Conservation (phyloP, 139 green algal genomes). For the Volvox africanus region DNA sequence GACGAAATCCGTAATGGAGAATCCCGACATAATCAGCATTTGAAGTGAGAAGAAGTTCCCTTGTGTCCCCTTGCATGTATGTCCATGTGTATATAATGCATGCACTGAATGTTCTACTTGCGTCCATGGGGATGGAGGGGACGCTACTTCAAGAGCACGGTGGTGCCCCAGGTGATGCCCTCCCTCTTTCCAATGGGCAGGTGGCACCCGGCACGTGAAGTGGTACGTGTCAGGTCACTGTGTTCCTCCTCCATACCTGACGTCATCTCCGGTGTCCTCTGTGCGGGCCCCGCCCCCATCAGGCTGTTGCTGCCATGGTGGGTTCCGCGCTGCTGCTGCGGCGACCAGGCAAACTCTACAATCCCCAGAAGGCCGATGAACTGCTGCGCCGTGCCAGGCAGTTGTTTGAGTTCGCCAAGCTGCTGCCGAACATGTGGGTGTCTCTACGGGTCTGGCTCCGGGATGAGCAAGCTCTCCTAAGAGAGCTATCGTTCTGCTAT, state of each 20-base stretch:
- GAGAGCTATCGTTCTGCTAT: no score
- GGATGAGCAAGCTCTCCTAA: no score
- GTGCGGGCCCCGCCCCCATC: not conserved
- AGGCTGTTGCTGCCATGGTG: not conserved
- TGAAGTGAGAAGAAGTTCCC: no score
- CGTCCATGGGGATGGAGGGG: no score
- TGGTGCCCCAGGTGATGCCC: not conserved
- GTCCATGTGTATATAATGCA: no score
- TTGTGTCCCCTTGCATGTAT: no score
- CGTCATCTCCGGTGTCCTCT: not conserved
- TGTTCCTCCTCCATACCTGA: not conserved
- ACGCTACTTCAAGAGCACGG: no score
- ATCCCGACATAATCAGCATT: no score
- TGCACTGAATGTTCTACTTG: no score
- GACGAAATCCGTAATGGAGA: no score
- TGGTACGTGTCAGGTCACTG: not conserved
- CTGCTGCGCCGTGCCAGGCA: not conserved
- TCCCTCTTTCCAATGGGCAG: not conserved
- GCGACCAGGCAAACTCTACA: not conserved
- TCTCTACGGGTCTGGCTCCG: no score
- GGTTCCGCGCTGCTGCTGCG: slow-evolving; percentile 8
- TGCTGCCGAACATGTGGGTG: not conserved
- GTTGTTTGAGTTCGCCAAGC: slow-evolving; percentile 33
- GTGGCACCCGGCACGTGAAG: not conserved
- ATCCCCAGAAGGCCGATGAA: not conserved